Evolutionary conservation across 371 early-diverging fungal species (phyloP).

Genomic region (Actinomucor elegans): DNA sequence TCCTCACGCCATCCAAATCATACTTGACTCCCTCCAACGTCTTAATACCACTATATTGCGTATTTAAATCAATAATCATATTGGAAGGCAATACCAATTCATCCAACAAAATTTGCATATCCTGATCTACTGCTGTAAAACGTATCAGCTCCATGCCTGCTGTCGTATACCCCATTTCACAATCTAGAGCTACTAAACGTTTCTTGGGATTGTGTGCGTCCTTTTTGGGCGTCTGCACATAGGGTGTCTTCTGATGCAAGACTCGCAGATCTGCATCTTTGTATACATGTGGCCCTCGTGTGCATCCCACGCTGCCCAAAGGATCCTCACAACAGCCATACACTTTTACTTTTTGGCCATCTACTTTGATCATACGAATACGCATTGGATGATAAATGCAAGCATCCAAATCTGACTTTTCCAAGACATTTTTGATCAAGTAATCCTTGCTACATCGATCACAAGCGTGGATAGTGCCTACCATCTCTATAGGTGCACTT

Average conservation of each 20-base stretch:
- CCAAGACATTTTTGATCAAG: conserved; percentile 36
- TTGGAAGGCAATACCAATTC: conserved; percentile 54
- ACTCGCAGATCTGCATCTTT: conserved; percentile 29
- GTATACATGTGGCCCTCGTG: conserved; percentile 52
- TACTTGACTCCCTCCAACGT: conserved; percentile 48
- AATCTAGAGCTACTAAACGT: conserved; percentile 42
- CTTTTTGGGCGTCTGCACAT: conserved; percentile 26
- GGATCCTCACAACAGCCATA: conserved; percentile 52
- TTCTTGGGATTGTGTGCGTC: neutral
- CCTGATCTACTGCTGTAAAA: conserved; percentile 51
- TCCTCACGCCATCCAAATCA: conserved; percentile 40
- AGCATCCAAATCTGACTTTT: conserved; percentile 25
- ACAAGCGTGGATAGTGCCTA: conserved; percentile 31
- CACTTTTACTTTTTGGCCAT: conserved; percentile 43
- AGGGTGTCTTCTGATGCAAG: conserved; percentile 49
- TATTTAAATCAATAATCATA: conserved; percentile 55
- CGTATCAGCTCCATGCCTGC: conserved; percentile 60
- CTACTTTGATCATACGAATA: conserved; percentile 23
- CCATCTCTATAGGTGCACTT: conserved; percentile 2
- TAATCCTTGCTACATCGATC: conserved; percentile 53
- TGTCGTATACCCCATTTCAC: conserved; percentile 56
- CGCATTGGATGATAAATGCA: conserved; percentile 48
- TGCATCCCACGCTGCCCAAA: conserved; percentile 47
- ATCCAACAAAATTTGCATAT: conserved; percentile 46
- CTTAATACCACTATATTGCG: conserved; percentile 57